Conservation (phyloP, 495 filamentous ascomycete genomes). For the Hypoxylon trugodes region DNA sequence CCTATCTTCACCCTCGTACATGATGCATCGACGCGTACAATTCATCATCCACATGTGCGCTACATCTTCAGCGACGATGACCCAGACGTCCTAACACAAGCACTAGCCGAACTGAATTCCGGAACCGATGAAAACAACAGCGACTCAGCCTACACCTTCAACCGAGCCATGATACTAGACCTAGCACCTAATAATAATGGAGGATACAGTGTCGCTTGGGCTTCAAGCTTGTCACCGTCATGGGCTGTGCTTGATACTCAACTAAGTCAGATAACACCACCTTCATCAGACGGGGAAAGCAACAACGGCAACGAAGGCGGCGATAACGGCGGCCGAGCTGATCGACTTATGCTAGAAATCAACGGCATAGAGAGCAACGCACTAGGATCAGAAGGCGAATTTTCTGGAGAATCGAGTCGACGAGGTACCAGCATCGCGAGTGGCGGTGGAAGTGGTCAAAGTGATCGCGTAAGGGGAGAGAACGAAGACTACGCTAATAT, state of each 20-base stretch:
- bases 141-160: slow-evolving; percentile 40
- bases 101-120: slow-evolving; percentile 50
- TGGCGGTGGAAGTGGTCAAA: slow-evolving; percentile 44
- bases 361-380: slow-evolving; percentile 61
- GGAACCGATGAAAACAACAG: slow-evolving; percentile 27
- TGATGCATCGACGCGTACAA: slow-evolving; percentile 60
- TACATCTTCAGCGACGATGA: slow-evolving; percentile 91
- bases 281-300: slow-evolving; percentile 49
- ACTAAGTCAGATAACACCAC: slow-evolving; percentile 45
- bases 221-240: slow-evolving; percentile 55
- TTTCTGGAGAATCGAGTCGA: slow-evolving; percentile 38
- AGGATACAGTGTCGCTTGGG: slow-evolving; percentile 56
- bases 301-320: slow-evolving; percentile 38
- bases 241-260: slow-evolving; percentile 56
- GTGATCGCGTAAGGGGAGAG: slow-evolving; percentile 46
- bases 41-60: slow-evolving; percentile 81
- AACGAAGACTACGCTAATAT: slow-evolving; percentile 60
- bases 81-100: slow-evolving; percentile 67
- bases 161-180: slow-evolving; percentile 66
- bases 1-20: slow-evolving; percentile 74
- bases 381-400: slow-evolving; percentile 34
- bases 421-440: slow-evolving; percentile 43
- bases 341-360: slow-evolving; percentile 71
- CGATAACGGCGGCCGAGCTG: slow-evolving; percentile 38
- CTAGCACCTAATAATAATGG: slow-evolving; percentile 59